A percentile compares a stretch with the other conserved stretches of the same genome.
phyloP scores from a whole-genome alignment of 139 green algal species.

The Diplosphaera chodatii region DNA sequence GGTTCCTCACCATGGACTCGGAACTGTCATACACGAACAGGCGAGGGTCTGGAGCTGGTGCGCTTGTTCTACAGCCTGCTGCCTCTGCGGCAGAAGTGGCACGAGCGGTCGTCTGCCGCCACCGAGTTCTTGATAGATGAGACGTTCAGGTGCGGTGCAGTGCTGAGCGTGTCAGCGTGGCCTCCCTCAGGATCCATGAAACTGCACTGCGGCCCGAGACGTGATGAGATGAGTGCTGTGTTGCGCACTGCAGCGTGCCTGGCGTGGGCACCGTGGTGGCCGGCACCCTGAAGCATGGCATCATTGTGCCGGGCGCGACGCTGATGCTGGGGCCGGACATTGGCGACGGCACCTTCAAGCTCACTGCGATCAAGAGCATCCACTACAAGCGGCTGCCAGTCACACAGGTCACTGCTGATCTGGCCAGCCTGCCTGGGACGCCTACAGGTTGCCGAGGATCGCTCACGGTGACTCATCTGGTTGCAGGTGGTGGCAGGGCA shows the following conservation, averaged over 20 bases:
- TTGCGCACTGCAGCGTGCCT: constrained; percentile 21
- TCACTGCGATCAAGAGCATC: constrained; percentile 76
- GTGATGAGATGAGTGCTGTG: too few relatives aligned
- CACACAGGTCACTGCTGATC: too few relatives aligned
- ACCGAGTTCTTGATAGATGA: constrained; percentile 89
- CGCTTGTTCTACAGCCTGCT: constrained; percentile 84
- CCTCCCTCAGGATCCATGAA: too few relatives aligned
- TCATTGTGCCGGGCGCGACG: constrained; percentile 53
- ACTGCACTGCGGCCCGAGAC: too few relatives aligned
- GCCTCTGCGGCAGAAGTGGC: constrained; percentile 76
- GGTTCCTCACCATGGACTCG: too few relatives aligned
- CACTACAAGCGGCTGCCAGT: constrained; percentile 84
- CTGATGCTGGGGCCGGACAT: constrained; percentile 82
- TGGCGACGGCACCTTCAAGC: constrained; percentile 72
- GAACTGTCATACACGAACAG: too few relatives aligned
- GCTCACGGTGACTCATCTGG: too few relatives aligned
- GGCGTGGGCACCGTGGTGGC: constrained; percentile 86
- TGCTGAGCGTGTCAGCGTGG: too few relatives aligned
- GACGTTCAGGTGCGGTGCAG: constrained; percentile 59
- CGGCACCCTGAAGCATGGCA: constrained; percentile 80
- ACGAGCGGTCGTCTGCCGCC: constrained; percentile 18
- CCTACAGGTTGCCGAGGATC: too few relatives aligned
- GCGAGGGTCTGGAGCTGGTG: constrained; percentile 74
- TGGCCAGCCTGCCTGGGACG: too few relatives aligned
- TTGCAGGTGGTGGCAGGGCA: constrained; percentile 81